phyloP scores from a whole-genome alignment of 495 filamentous ascomycete genomes.

The Penicillium canescens region DNA sequence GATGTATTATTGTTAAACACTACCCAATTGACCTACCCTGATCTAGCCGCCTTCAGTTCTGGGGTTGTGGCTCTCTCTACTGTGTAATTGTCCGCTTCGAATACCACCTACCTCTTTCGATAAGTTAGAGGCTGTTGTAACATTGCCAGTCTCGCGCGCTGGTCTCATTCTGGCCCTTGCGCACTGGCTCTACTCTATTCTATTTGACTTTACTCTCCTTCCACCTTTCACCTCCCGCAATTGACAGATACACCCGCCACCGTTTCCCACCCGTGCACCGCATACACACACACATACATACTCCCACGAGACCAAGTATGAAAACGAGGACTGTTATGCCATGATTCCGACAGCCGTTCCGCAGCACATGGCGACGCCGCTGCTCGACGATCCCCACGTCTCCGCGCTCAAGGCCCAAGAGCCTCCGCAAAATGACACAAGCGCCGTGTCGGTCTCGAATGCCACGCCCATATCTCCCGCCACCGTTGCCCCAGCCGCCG shows the following conservation, averaged over 20 bases:
- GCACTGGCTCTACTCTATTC: neutral
- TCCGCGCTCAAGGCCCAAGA: neutral
- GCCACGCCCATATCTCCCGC: constrained; percentile 7
- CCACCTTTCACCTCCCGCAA: neutral
- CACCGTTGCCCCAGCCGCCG: constrained; percentile 11
- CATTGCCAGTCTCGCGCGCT: no score
- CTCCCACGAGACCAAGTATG: constrained; percentile 23
- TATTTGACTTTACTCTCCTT: neutral
- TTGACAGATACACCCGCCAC: neutral
- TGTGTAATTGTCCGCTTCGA: neutral
- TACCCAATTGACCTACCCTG: neutral
- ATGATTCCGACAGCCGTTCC: constrained; percentile 45
- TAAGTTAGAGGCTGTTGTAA: neutral
- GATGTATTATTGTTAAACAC: neutral
- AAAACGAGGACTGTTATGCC: constrained; percentile 32
- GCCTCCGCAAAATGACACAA: neutral
- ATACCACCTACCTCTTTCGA: neutral
- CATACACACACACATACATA: neutral
- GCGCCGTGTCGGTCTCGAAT: neutral
- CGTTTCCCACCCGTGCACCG: neutral
- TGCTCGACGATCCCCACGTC: constrained; percentile 22
- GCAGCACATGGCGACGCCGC: constrained; percentile 39
- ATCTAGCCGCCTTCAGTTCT: neutral
- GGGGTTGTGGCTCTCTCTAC: neutral
- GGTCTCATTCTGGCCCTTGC: neutral